These are phyloP conservation scores for Tuber borchii DNA, from an alignment of 495 filamentous ascomycete species.

Conservation along the genomic window DNA sequence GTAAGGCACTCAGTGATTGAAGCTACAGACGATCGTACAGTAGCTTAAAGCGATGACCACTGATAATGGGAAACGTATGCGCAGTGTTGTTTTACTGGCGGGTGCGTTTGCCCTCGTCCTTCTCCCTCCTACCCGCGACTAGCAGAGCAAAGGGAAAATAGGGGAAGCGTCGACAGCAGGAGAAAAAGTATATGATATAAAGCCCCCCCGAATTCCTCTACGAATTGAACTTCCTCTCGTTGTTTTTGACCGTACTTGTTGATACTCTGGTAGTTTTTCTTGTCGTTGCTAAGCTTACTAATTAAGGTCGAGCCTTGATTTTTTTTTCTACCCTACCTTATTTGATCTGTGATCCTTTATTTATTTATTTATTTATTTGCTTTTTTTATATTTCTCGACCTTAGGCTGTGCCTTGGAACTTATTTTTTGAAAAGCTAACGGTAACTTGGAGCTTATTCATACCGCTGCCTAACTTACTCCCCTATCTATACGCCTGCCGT, in stretches of 20 bases:
- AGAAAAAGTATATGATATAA: neutral
- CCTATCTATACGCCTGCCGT: neutral
- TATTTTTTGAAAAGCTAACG: neutral
- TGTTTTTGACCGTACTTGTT: neutral
- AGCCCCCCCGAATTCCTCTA: neutral
- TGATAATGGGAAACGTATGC: neutral
- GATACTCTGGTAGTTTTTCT: conserved; percentile 1
- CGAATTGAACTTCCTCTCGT: neutral
- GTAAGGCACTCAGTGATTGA: neutral
- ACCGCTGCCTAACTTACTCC: neutral
- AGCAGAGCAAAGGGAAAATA: neutral
- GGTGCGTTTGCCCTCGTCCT: neutral
- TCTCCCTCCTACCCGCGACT: neutral
- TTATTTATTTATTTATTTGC: neutral
- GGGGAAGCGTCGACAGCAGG: neutral
- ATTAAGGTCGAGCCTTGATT: neutral
- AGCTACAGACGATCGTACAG: neutral
- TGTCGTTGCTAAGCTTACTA: conserved; percentile 1
- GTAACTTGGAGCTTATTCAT: neutral
- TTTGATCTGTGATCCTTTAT: neutral
- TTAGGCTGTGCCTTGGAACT: neutral
- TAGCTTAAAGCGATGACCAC: neutral
- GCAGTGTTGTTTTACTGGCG: neutral
- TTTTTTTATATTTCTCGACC: neutral
- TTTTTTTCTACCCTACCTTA: neutral